These are phyloP conservation scores for Kwoniella dejecticola DNA, from an alignment of 768 basidiomycete species.

Conservation along the genomic window DNA sequence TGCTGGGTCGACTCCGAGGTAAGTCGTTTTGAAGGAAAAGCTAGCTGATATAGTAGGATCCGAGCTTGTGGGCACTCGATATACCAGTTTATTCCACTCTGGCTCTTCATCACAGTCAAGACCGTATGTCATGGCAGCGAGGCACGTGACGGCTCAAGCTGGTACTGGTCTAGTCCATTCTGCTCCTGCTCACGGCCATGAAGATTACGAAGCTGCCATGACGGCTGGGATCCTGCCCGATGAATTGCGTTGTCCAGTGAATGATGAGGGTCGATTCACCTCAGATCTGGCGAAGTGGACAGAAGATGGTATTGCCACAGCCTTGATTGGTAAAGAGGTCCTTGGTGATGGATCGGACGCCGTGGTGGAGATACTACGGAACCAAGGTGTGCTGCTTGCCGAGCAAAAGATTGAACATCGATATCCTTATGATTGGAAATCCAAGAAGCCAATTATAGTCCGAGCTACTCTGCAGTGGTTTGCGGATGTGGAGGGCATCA, in stretches of 20 bases:
- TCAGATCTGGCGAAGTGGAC: constrained; percentile 64
- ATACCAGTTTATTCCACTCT: constrained; percentile 65
- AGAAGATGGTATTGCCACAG: constrained; percentile 59
- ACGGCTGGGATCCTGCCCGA: constrained; percentile 46
- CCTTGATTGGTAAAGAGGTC: constrained; percentile 71
- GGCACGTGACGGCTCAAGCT: constrained; percentile 80
- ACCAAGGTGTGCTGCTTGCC: constrained; percentile 64
- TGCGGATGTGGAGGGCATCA: constrained; percentile 83
- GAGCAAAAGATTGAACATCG: constrained; percentile 75
- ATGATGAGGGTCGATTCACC: constrained; percentile 72
- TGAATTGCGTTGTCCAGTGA: constrained; percentile 76
- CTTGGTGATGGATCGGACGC: constrained; percentile 70
- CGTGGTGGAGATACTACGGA: constrained; percentile 65
- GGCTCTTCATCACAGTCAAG: constrained; percentile 4
- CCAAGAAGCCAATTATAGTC: constrained; percentile 85
- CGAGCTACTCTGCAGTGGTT: constrained; percentile 98
- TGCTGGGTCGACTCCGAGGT: constrained; percentile 52
- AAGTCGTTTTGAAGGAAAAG: constrained; percentile 9
- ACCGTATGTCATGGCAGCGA: constrained; percentile 65
- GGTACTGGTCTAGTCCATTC: constrained; percentile 95
- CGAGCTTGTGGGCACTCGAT: constrained; percentile 65
- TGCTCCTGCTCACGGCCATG: constrained; percentile 89
- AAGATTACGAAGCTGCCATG: constrained; percentile 78
- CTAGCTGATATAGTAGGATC: constrained; percentile 53
- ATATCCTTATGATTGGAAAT: constrained; percentile 97